These are phyloP conservation scores for Tarenaya hassleriana DNA, from an alignment of 345 rosid genomes.

Conservation along the genomic window DNA sequence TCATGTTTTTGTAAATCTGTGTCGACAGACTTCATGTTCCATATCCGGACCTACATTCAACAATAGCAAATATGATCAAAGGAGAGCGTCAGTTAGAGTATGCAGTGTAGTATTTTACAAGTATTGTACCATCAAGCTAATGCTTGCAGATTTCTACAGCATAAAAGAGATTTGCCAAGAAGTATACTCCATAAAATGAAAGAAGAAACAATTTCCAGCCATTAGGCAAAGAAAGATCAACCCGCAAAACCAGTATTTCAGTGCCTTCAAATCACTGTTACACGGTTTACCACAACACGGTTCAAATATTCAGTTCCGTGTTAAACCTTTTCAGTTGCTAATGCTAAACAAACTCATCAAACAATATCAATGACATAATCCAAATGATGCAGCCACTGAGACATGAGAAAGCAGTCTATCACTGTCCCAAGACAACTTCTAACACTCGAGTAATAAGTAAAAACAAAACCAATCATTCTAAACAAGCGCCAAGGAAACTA, in stretches of 20 bases:
- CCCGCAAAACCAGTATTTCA: not conserved
- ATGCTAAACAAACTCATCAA: slow-evolving; percentile 1
- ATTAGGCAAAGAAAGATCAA: not conserved
- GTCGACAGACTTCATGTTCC: slow-evolving; percentile 86
- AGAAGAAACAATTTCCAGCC: slow-evolving; percentile 13
- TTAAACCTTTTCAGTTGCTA: not conserved
- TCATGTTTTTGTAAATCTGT: slow-evolving; percentile 52
- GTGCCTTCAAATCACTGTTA: no score
- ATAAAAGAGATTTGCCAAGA: no score
- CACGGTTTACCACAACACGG: no score
- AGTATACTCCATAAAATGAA: slow-evolving; percentile 4
- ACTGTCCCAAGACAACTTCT: slow-evolving; percentile 10
- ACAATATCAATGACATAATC: not conserved
- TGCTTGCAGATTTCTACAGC: no score
- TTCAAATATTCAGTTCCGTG: not conserved
- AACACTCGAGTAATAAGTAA: not conserved
- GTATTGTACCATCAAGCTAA: no score
- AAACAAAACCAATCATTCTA: not conserved
- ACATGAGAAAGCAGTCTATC: not conserved
- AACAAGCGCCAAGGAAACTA: not conserved
- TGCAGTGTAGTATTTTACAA: no score
- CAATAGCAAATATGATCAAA: not conserved
- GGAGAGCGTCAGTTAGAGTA: slow-evolving; percentile 1
- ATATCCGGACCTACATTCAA: slow-evolving; percentile 70
- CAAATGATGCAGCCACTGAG: slow-evolving; percentile 10